These are phyloP conservation scores for Phaeosphaeriaceae sp. DNA, from an alignment of 2,329 filamentous ascomycete genomes.

Conservation along the genomic window DNA sequence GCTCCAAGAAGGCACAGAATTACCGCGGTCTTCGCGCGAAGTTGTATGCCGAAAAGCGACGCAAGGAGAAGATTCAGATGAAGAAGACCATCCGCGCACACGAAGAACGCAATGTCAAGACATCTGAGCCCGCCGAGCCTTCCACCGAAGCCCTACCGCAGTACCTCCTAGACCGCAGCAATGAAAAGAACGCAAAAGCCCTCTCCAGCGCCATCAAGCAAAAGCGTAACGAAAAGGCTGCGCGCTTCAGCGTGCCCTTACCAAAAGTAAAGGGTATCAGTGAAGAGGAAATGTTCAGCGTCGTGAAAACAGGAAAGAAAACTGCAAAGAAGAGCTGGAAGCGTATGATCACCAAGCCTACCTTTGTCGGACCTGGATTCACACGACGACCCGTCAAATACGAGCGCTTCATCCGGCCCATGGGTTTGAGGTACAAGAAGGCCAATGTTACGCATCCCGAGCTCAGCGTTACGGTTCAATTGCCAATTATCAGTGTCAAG, in stretches of 20 bases:
- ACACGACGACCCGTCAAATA: constrained; percentile 85
- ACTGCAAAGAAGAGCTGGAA: constrained; percentile 83
- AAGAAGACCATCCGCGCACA: constrained; percentile 74
- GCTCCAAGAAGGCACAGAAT: constrained; percentile 89
- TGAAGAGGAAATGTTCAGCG: constrained; percentile 96
- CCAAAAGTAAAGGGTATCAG: constrained; percentile 93
- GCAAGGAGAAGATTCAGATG: constrained; percentile 78
- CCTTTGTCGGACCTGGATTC: constrained; percentile 91
- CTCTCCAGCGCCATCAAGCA: constrained; percentile 90
- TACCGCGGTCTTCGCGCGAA: constrained; percentile 91
- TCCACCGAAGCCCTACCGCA: constrained; percentile 82
- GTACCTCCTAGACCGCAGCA: constrained; percentile 88
- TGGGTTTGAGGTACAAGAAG: constrained; percentile 81
- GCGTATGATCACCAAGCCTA: constrained; percentile 78
- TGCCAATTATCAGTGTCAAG: constrained; percentile 70
- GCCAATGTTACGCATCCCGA: constrained; percentile 77
- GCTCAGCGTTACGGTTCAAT: constrained; percentile 83
- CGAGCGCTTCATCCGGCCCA: constrained; percentile 50
- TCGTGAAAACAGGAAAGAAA: constrained; percentile 88
- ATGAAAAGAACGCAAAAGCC: constrained; percentile 73
- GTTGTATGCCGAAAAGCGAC: constrained; percentile 88
- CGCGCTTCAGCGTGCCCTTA: constrained; percentile 88
- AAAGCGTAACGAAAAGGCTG: constrained; percentile 86
- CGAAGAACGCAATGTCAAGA: constrained; percentile 96
- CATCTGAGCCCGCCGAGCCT: constrained; percentile 76